Percentiles rank a stretch among this genome's conserved stretches.
phyloP scores from a whole-genome alignment of 495 filamentous ascomycete genomes.

The Podospora conica region DNA sequence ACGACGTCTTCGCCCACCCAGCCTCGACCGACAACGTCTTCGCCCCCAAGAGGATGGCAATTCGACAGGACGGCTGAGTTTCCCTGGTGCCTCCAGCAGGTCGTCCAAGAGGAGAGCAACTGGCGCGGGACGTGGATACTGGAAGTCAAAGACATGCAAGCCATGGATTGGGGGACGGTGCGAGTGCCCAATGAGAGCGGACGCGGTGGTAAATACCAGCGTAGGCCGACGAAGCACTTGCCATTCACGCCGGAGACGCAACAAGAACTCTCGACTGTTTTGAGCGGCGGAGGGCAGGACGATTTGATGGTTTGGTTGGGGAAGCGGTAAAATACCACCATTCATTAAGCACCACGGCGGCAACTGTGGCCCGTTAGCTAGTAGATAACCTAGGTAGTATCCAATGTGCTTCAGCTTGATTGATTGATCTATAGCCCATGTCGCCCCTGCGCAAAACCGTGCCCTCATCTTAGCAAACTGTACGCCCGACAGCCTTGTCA shows the following conservation, averaged over 20 bases:
- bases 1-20: too few species aligned
- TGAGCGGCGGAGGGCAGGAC: slow-evolving; percentile 12
- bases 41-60: slow-evolving; percentile 10
- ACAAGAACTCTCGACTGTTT: not conserved
- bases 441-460: slow-evolving; percentile 20
- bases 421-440: slow-evolving; percentile 19
- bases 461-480: not conserved
- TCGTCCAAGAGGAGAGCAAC: slow-evolving; percentile 17
- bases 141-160: slow-evolving; percentile 17
- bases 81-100: slow-evolving; percentile 10
- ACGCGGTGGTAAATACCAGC: slow-evolving; percentile 12
- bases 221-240: slow-evolving; percentile 12
- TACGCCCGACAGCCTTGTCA: too few species aligned
- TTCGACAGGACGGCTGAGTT: slow-evolving; percentile 11
- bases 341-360: not conserved
- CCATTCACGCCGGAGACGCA: slow-evolving; percentile 4
- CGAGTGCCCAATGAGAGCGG: slow-evolving; percentile 8
- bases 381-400: too few species aligned
- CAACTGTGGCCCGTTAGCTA: too few species aligned
- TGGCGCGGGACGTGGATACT: slow-evolving; percentile 17
- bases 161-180: slow-evolving; percentile 14
- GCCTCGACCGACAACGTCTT: slow-evolving; percentile 7
- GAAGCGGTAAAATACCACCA: slow-evolving; percentile 1
- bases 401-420: not conserved
- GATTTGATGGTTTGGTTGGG: slow-evolving; percentile 16